A percentile compares a stretch with the other conserved stretches of the same genome.
Evolutionary conservation across 371 early-diverging fungal species (phyloP).

Genomic region (Cokeromyces recurvatus): DNA sequence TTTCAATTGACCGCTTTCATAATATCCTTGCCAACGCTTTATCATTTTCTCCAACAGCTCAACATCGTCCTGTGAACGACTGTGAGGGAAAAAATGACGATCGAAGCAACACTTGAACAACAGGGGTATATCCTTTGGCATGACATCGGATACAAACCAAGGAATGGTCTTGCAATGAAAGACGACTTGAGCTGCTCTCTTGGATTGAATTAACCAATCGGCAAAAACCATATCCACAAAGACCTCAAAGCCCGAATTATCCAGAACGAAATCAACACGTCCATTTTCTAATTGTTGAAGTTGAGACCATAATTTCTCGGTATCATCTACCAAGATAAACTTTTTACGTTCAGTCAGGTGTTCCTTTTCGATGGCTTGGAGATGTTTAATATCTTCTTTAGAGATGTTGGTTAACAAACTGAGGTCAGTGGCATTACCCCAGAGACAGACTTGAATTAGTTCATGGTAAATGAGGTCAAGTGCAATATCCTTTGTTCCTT

Average conservation of each 20-base stretch:
- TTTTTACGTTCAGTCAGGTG: conserved; percentile 29
- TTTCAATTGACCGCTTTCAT: conserved; percentile 56
- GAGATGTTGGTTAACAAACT: conserved; percentile 73
- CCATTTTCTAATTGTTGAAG: conserved; percentile 43
- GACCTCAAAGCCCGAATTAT: conserved; percentile 91
- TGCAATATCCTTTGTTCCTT: conserved; percentile 20
- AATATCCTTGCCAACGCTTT: conserved; percentile 63
- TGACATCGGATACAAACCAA: conserved; percentile 94
- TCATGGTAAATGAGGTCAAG: conserved; percentile 59
- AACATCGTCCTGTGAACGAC: conserved; percentile 27
- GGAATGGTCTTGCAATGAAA: conserved; percentile 88
- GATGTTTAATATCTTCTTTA: conserved; percentile 60
- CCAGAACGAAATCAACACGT: conserved; percentile 77
- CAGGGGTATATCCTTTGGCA: conserved; percentile 71
- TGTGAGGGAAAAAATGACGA: conserved; percentile 39
- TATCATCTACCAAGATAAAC: conserved; percentile 61
- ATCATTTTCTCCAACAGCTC: conserved; percentile 53
- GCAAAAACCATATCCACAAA: conserved; percentile 87
- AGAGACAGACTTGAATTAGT: conserved; percentile 69
- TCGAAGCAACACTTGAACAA: conserved; percentile 47
- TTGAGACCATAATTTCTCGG: conserved; percentile 55
- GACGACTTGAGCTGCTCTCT: conserved; percentile 61
- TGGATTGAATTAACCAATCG: conserved; percentile 75
- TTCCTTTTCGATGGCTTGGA: conserved; percentile 55
- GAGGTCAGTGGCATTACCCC: conserved; percentile 91